phyloP scores from a whole-genome alignment of 78 protist species.

The Chrysochromulina parva region DNA sequence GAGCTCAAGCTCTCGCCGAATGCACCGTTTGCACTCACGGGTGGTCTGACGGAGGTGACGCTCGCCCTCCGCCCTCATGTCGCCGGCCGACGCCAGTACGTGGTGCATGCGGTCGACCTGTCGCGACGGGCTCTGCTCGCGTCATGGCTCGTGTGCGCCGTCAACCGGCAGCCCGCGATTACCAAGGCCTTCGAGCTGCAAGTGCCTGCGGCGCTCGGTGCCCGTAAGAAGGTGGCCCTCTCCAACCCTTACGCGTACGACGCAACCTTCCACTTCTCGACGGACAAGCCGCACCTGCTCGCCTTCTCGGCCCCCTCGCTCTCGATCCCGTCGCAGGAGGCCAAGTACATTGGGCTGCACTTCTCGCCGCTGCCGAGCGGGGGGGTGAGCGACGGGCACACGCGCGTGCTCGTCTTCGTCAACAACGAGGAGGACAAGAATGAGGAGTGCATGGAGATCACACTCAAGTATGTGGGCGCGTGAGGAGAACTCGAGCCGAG shows the following conservation, averaged over 20 bases:
- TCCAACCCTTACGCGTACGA: background rate
- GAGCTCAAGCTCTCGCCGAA: background rate
- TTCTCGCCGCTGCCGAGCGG: background rate
- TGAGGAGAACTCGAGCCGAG: too few species aligned
- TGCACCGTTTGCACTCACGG: background rate
- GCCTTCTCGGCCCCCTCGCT: background rate
- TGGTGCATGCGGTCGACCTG: background rate
- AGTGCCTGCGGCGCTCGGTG: background rate
- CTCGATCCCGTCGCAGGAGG: background rate
- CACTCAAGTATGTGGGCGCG: background rate
- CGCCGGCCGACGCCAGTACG: background rate
- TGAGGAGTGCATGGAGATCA: conserved; percentile 15
- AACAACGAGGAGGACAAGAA: conserved; percentile 17
- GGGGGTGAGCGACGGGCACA: too few species aligned
- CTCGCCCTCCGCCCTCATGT: background rate
- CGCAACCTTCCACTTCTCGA: background rate
- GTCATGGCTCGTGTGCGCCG: background rate
- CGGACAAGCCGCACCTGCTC: background rate
- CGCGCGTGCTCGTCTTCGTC: background rate
- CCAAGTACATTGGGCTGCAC: background rate
- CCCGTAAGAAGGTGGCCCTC: background rate
- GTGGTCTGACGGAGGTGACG: background rate
- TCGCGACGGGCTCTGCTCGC: background rate
- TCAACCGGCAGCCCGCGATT: background rate
- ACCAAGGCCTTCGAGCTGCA: background rate